Evolutionary conservation across 148 eudicot genomes (phyloP), one percentile per base, ranked within the genome.

Genomic region (Rhododendron mucronatum): DNA sequence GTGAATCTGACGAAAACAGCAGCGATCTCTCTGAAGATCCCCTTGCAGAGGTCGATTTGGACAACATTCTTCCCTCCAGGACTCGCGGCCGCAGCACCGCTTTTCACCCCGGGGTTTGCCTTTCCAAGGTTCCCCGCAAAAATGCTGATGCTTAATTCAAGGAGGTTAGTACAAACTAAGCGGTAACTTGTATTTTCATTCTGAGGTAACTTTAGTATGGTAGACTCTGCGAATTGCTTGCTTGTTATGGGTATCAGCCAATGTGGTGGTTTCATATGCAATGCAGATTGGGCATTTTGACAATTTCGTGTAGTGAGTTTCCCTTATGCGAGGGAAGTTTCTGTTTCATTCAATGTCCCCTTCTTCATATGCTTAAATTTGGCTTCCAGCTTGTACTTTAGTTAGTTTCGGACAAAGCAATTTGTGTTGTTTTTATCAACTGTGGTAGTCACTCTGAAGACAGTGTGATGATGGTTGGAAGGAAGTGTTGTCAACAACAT

Each of bases 1-100:
- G 13, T 65, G 89, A 86, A 10, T 90, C 92, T 0, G 92, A 88
- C 18, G 86, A 57, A 41, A 94, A 89, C 9, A 86, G 92, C 18
- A 89, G 93, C 63, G 98, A 95, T 81, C 90, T 94, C 2, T 91
- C 87, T 0, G 98, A 94, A 16, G 96, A 95, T 87, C 98, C 97
- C 0, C 90, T 95, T 1, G 93, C 98, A 0, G 98, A 95, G 86
- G 98, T 95, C 37, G 96, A 95, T 91, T 89, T 94, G 28, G 93
- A 92, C 65, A 95, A 95, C 84, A 95, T 95, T 86, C 93, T 95
- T 14, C 97, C 98, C 1, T 92, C 97, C 2, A 90, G 97, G 87
- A 95, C 98, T 83, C 90, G 98, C 3, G 81, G 94, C 55, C 90
- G 90, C 47, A 75, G 74, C 33, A 67, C 83, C 35, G 9, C 83